Conservation (phyloP, 1,139 yeast species). For the Debaryomycetaceae sp. region DNA sequence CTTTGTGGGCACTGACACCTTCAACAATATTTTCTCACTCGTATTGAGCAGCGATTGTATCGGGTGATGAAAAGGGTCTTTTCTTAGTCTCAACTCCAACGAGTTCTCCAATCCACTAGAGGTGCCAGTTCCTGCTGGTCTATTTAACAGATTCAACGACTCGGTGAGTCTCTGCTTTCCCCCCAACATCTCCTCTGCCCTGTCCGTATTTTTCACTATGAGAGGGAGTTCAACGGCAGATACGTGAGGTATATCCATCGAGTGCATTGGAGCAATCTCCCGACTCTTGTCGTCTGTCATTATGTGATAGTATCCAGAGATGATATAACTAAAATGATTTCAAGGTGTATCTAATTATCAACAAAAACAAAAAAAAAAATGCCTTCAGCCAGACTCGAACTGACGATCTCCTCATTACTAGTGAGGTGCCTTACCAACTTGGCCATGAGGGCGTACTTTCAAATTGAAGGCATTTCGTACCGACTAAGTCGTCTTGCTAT, state of each 20-base stretch:
- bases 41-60: conserved; percentile 50
- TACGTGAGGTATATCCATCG: conserved; percentile 73
- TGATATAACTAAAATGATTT: neutral
- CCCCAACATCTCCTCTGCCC: conserved; percentile 75
- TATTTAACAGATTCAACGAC: conserved; percentile 29
- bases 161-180: conserved; percentile 51
- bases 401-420: conserved; percentile 89
- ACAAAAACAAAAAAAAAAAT: conserved; percentile 23
- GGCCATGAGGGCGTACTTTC: conserved; percentile 51
- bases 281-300: neutral
- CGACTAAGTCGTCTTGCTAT: too few relatives aligned
- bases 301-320: neutral
- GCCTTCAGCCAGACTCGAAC: conserved; percentile 84
- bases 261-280: conserved; percentile 44
- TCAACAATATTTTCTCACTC: conserved; percentile 64
- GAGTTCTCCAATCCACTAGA: conserved; percentile 22
- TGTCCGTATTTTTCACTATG: conserved; percentile 56
- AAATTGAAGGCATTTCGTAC: too few relatives aligned
- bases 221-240: conserved; percentile 80
- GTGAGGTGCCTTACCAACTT: conserved; percentile 93
- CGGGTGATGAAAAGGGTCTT: conserved; percentile 82
- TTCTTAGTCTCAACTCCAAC: conserved; percentile 63
- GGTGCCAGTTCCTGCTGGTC: conserved; percentile 7
- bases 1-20: conserved; percentile 64
- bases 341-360: neutral